phyloP scores from a whole-genome alignment of 2,329 filamentous ascomycete genomes.

The Pseudopyrenochaeta lycopersici region DNA sequence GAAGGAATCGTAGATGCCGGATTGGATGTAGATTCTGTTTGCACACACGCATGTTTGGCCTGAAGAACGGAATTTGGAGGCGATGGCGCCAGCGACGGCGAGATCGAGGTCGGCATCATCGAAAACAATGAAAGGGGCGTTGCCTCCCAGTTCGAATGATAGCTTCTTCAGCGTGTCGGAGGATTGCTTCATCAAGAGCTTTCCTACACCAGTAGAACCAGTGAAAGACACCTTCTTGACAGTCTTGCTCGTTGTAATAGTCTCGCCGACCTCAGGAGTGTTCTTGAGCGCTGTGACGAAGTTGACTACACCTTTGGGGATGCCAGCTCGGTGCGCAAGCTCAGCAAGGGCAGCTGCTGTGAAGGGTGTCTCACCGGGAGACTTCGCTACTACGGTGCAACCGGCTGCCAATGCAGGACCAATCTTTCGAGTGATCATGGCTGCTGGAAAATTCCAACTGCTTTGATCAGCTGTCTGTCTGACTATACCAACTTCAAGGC shows the following conservation, averaged over 20 bases:
- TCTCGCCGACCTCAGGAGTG: conserved; percentile 79
- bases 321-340: conserved; percentile 83
- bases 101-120: conserved; percentile 90
- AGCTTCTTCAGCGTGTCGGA: conserved; percentile 84
- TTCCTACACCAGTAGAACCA: conserved; percentile 72
- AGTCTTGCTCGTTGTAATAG: conserved; percentile 77
- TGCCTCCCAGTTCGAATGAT: conserved; percentile 92
- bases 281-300: conserved; percentile 82
- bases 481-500: no score
- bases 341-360: conserved; percentile 89
- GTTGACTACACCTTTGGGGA: conserved; percentile 91
- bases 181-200: conserved; percentile 89
- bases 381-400: conserved; percentile 92
- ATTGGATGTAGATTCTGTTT: conserved; percentile 83
- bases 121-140: conserved; percentile 96
- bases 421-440: conserved; percentile 62
- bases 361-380: conserved; percentile 90
- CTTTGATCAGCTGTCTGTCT: conserved; percentile 6
- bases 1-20: conserved; percentile 80
- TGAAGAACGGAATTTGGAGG: conserved; percentile 91
- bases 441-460: conserved; percentile 78
- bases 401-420: conserved; percentile 84
- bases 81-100: conserved; percentile 83
- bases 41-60: conserved; percentile 90
- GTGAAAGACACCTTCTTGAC: conserved; percentile 96